Evolutionary conservation across 208 protist genomes (phyloP).

Genomic region (Leishmania martiniquensis): DNA sequence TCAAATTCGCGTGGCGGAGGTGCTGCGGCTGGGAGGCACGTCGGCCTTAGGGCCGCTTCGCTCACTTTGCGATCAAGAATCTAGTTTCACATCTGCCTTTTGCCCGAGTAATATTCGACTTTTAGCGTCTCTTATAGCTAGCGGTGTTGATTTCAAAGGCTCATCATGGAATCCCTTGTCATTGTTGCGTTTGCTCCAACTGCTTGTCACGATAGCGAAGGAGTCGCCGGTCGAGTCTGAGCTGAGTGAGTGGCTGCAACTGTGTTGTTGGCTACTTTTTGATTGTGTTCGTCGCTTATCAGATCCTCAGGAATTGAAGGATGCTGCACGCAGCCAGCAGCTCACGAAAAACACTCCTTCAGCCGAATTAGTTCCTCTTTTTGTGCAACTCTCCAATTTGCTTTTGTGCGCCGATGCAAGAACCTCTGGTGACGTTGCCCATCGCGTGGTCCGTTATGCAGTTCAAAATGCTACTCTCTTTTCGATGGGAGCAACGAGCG

Average conservation of each 20-base stretch:
- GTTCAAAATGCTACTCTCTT: slow-evolving; percentile 9
- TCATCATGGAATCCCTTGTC: not conserved
- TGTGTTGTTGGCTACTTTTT: slow-evolving; percentile 32
- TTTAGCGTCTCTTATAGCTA: not conserved
- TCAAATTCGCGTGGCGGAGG: not conserved
- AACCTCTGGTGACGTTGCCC: slow-evolving; percentile 14
- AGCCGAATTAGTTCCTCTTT: not conserved
- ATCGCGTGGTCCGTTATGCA: slow-evolving; percentile 11
- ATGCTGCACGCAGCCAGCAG: too few relatives aligned
- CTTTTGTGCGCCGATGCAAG: slow-evolving; percentile 22
- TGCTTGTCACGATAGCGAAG: not conserved
- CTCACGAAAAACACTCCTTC: not conserved
- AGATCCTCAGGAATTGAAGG: not conserved
- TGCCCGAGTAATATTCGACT: not conserved
- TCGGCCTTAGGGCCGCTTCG: not conserved
- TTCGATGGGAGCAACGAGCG: not conserved
- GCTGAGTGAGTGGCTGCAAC: slow-evolving; percentile 20
- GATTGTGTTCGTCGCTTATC: not conserved
- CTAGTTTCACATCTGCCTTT: not conserved
- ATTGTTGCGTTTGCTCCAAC: slow-evolving; percentile 11
- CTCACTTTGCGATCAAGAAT: not conserved
- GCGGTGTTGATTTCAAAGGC: not conserved
- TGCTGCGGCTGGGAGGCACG: not conserved
- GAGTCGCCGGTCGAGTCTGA: slow-evolving; percentile 14
- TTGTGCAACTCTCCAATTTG: slow-evolving; percentile 23